Base-by-base conservation (phyloP, 148 eudicot species). In the Suaeda aralocaspica region DNA sequence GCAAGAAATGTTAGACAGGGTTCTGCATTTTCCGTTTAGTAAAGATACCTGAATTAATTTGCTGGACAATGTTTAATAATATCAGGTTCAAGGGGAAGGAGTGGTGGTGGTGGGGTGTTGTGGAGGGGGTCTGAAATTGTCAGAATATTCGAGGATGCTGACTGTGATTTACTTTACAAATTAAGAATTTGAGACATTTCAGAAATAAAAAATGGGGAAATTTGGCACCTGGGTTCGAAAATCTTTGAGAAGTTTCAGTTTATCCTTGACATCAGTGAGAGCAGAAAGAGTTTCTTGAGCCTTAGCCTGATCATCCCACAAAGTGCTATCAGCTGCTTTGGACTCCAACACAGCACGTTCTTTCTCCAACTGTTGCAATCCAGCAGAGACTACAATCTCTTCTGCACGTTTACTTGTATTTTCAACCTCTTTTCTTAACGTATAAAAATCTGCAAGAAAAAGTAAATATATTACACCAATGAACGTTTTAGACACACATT, bases 301-400 rank as follows among this genome's bases (percentile, higher is more conserved):
- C 76, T 84, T 84, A 66, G 77, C 79, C 70, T 84, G 96, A 67
- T 93, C 97, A 87, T 93, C 98, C 98, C 98, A 93, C 71, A 93
- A 78, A 57, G 91, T 76, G 81, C 79, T 85, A 58, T 87, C 89
- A n/a, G 90, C 82, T 42, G 97, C 76, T 79, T 87, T 88, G 66
- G 66, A 83, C 79, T 93, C 98, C 75, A 93, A 82, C 36, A 56
- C 79, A 9, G 81, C 83, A 73, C 79, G 84, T 64, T 89, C 96
- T 69, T 77, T 85, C 82, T 89, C 91, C 67, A 93, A 77, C 71
- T 84, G 77, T 78, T 86, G 76, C 75, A 93, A 69, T 61, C 98
- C 96, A 71, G 97, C 85, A 62, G 92, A 82, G 28, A 68, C 72
- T 76, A 88, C 77, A 58, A 93, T 82, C 69, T 93, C 98, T 73